phyloP scores from a whole-genome alignment of 176 grass and related monocot genomes.

The Oryza rufipogon region DNA sequence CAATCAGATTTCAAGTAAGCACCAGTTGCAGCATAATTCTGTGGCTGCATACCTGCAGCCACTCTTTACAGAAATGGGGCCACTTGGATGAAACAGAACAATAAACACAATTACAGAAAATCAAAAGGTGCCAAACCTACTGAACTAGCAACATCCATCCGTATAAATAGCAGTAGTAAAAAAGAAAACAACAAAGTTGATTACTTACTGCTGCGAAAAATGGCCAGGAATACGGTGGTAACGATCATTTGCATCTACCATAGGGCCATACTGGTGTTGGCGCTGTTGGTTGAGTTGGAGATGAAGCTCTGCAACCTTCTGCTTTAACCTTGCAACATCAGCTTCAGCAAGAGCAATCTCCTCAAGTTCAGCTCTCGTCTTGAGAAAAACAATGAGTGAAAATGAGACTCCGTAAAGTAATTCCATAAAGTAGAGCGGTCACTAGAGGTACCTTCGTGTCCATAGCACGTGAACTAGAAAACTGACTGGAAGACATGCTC shows the following conservation, averaged over 20 bases:
- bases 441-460: conserved; percentile 74
- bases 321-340: conserved; percentile 93
- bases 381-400: conserved; percentile 33
- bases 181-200: background rate
- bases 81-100: conserved; percentile 21
- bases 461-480: conserved; percentile 78
- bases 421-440: conserved; percentile 7
- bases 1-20: background rate
- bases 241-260: conserved; percentile 56
- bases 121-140: background rate
- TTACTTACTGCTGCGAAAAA: conserved; percentile 86
- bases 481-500: conserved; percentile 96
- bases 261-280: conserved; percentile 77
- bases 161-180: background rate
- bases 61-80: conserved; percentile 8
- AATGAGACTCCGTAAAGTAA: conserved; percentile 44
- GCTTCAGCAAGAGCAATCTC: conserved; percentile 94
- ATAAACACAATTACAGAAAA: conserved; percentile 29
- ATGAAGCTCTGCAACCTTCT: conserved; percentile 94
- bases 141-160: conserved; percentile 28
- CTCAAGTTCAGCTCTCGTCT: conserved; percentile 96
- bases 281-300: conserved; percentile 97
- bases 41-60: background rate
- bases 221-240: conserved; percentile 70
- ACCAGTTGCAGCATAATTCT: conserved; percentile 18